Conservation (phyloP, 441 rosid genomes). For the Erodium trifolium region DNA sequence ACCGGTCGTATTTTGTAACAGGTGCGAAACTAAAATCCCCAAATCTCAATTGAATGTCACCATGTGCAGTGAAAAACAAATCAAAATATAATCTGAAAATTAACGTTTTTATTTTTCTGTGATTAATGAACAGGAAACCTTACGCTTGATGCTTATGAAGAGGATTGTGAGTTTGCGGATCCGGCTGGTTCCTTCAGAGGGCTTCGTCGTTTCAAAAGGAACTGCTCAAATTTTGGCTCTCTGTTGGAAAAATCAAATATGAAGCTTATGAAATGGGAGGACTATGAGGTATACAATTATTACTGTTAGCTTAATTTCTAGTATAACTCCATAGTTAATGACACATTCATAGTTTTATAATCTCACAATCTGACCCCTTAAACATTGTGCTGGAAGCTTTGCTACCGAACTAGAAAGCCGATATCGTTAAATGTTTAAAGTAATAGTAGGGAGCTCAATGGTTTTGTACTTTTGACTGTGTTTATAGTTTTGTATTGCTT, state of each 20-base stretch:
- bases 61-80: too few species aligned
- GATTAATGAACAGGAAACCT: slow-evolving; percentile 44
- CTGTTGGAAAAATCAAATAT: slow-evolving; percentile 68
- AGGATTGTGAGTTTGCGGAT: slow-evolving; percentile 87
- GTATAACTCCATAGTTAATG: background rate
- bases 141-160: slow-evolving; percentile 64
- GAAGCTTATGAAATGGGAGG: slow-evolving; percentile 93
- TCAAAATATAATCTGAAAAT: background rate
- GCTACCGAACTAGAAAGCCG: background rate
- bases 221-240: slow-evolving; percentile 77
- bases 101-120: background rate
- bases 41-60: slow-evolving; percentile 4
- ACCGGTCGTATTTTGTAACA: slow-evolving; percentile 79
- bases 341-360: background rate
- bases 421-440: background rate
- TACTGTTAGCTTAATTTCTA: too few species aligned
- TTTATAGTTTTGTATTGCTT: background rate
- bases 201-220: slow-evolving; percentile 78
- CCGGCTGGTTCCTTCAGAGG: slow-evolving; percentile 94
- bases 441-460: background rate
- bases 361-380: too few species aligned
- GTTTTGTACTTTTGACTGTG: background rate
- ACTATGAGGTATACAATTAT: slow-evolving; percentile 43
- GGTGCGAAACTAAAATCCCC: slow-evolving; percentile 27
- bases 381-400: background rate